Evolutionary conservation across 1,284 basidiomycete genomes (phyloP), one percentile per base, ranked within the genome.

Genomic region (Singerocomus rubriflavus): DNA sequence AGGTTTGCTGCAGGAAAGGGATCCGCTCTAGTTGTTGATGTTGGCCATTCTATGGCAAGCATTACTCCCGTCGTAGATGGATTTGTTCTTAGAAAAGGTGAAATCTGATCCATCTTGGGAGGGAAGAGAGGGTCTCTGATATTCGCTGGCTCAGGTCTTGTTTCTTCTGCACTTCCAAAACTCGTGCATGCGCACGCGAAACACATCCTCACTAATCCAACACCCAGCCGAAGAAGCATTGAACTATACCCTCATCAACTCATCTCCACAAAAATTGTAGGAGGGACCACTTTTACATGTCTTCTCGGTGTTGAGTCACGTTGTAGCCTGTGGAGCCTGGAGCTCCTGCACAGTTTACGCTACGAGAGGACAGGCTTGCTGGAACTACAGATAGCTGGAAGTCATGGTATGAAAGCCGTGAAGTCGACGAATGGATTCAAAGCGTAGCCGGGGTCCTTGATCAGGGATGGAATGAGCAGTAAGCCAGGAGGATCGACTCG

Each of bases 1-100:
- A 94, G 92, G 2, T 99, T 99, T 68, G 92, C 96, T 10, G 88
- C 95, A 43, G 96, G 97, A 32, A 97, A 95, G 70, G 94, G 94
- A 1, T 95, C 95, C 29, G 94, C 96, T 4, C 77, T 99, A 44
- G 91, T 99, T 0, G 85, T 99, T 43, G 96, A 99, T 63, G 81
- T 99, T 37, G 97, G 97, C 5, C 86, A 92, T 56, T 83, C 88
- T 17, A 85, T 88, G 66, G 86, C 88, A 9, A 95, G 91, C 55
- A 91, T 97, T 14, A 93, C 93, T 1, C 97, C 97, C 1, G 90
- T 99, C 10, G 93, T 96, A 8, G 97, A 99, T 63, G 97, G 97
- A 0, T 99, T 99, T 63, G 96, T 99, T 33, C 80, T 99, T 42
- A 82, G 95, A 58, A 98, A 98, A 79, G 95, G 95, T 85, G 55